phyloP scores from a whole-genome alignment of 352 stramenopile species.

The Thalassiosira mediterranea region DNA sequence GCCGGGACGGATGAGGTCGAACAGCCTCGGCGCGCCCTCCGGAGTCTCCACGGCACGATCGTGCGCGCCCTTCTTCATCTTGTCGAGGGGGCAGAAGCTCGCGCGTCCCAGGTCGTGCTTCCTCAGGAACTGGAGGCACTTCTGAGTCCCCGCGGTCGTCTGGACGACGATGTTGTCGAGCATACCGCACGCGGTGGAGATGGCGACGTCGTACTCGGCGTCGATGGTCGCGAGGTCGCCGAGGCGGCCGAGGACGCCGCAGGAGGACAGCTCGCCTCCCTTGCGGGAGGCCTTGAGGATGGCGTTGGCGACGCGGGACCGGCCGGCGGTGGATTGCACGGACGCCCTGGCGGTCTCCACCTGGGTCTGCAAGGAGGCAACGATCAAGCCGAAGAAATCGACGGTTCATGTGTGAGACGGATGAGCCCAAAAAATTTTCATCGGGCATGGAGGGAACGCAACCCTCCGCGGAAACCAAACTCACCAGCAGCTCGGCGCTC shows the following conservation, averaged over 20 bases:
- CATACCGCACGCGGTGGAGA: conserved; percentile 95
- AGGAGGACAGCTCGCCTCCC: conserved; percentile 89
- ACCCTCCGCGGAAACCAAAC: conserved; percentile 5
- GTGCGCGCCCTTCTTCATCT: conserved; percentile 88
- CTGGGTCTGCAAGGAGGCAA: conserved; percentile 69
- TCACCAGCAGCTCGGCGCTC: conserved; percentile 73
- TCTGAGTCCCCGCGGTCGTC: conserved; percentile 92
- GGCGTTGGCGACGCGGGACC: conserved; percentile 88
- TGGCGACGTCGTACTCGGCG: conserved; percentile 95
- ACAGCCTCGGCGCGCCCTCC: conserved; percentile 79
- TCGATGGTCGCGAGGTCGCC: conserved; percentile 96
- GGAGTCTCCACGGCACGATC: conserved; percentile 79
- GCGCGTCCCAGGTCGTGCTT: conserved; percentile 93
- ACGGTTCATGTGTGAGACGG: background rate
- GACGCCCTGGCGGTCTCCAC: conserved; percentile 86
- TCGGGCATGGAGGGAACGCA: background rate
- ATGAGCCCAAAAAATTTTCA: background rate
- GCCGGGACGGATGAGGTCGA: conserved; percentile 87
- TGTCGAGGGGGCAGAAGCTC: conserved; percentile 98
- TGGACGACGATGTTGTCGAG: conserved; percentile 98
- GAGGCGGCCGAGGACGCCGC: conserved; percentile 93
- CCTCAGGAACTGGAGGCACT: conserved; percentile 94
- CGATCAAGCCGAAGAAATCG: too few species aligned
- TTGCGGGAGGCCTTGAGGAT: conserved; percentile 91
- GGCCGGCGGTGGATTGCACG: conserved; percentile 85